Conservation (phyloP, 2,329 filamentous ascomycete species). For the Monilinia laxa region DNA sequence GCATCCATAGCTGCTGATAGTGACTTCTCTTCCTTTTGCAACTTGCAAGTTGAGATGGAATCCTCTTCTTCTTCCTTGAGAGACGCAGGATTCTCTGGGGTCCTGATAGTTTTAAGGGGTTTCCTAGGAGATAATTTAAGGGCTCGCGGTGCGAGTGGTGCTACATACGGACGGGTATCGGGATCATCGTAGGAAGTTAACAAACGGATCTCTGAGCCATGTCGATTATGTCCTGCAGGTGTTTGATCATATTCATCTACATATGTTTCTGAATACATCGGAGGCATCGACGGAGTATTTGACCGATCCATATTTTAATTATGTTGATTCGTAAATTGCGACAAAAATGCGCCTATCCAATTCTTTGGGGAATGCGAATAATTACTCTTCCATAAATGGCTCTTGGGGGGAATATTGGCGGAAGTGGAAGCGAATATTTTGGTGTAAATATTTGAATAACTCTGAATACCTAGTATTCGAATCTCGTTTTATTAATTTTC, state of each 20-base stretch:
- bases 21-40: constrained; percentile 40
- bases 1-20: constrained; percentile 1
- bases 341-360: constrained; percentile 21
- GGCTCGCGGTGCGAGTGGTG: constrained; percentile 31
- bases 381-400: constrained; percentile 19
- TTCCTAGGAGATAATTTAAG: constrained; percentile 33
- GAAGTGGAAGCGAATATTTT: too few relatives aligned
- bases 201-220: constrained; percentile 57
- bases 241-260: constrained; percentile 51
- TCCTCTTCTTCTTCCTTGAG: constrained; percentile 46
- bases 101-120: constrained; percentile 35
- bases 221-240: constrained; percentile 45
- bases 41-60: constrained; percentile 36
- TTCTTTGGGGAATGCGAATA: constrained; percentile 14
- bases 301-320: constrained; percentile 42
- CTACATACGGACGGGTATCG: constrained; percentile 56
- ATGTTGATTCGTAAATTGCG: constrained; percentile 29
- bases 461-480: too few relatives aligned
- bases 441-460: too few relatives aligned
- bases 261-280: constrained; percentile 56
- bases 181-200: constrained; percentile 63
- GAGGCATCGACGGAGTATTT: constrained; percentile 52
- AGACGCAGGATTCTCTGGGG: constrained; percentile 42
- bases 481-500: neutral
- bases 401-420: neutral